phyloP scores from a whole-genome alignment of 208 protist genomes.

The Acanthamoeba lenticulata region DNA sequence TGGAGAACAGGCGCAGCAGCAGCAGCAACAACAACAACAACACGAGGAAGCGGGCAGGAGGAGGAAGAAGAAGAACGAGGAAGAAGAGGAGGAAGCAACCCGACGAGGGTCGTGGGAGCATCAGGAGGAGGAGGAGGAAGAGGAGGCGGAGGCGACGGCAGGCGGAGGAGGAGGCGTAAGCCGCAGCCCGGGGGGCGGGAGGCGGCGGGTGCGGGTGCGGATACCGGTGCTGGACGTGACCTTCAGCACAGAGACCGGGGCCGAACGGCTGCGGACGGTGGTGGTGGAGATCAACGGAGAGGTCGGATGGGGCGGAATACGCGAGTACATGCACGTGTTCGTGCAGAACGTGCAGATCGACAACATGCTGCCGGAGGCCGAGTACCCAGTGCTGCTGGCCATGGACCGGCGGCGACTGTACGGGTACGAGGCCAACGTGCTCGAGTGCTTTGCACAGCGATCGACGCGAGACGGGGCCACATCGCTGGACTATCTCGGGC shows the following conservation, averaged over 20 bases:
- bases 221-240: background rate
- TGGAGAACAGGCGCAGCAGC: no score
- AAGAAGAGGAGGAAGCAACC: no score
- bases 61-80: no score
- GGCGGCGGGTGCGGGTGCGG: background rate
- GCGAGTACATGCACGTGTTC: conserved; percentile 23
- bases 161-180: background rate
- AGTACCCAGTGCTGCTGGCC: conserved; percentile 44
- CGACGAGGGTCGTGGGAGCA: no score
- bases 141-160: background rate
- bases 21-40: no score
- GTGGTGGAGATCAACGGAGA: conserved; percentile 24
- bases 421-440: conserved; percentile 37
- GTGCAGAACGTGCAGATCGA: conserved; percentile 18
- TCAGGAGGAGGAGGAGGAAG: background rate
- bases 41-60: no score
- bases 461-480: conserved; percentile 10
- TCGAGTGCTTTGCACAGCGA: conserved; percentile 10
- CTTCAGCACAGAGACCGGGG: background rate
- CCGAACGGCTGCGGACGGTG: background rate
- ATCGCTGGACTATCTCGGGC: conserved; percentile 5
- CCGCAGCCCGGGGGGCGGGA: background rate
- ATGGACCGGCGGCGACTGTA: conserved; percentile 2
- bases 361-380: conserved; percentile 58
- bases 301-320: background rate